Conservation (phyloP, 2,329 filamentous ascomycete species). For the Colletotrichum tofieldiae region DNA sequence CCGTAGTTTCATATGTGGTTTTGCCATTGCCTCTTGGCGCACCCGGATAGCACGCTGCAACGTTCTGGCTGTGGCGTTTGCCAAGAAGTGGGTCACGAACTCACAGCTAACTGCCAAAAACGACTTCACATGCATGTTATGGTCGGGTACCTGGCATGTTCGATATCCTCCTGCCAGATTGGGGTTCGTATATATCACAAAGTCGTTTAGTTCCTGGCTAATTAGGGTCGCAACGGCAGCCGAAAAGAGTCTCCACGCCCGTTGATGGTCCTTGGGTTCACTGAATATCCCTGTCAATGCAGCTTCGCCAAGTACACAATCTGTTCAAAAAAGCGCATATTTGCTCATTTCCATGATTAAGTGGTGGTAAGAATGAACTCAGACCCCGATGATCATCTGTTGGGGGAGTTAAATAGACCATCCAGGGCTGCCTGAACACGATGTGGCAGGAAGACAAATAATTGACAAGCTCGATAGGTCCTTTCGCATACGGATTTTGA, state of each 20-base stretch:
- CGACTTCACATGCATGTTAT: not conserved
- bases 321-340: conserved; percentile 23
- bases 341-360: not conserved
- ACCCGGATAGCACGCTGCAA: conserved; percentile 23
- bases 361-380: not conserved
- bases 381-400: not conserved
- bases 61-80: not conserved
- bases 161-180: conserved; percentile 12
- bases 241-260: not conserved
- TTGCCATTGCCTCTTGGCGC: not conserved
- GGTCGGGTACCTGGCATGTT: conserved; percentile 2
- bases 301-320: conserved; percentile 8
- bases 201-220: no score
- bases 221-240: not conserved
- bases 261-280: not conserved
- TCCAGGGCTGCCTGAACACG: no score
- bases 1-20: not conserved
- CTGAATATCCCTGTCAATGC: conserved; percentile 1
- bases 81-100: not conserved
- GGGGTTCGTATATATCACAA: not conserved
- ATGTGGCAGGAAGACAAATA: no score
- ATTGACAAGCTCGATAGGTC: no score
- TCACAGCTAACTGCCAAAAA: conserved; percentile 1
- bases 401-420: no score
- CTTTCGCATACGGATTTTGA: no score